phyloP scores from a whole-genome alignment of 2,329 filamentous ascomycete species.

The Ophiosphaerella narmari region DNA sequence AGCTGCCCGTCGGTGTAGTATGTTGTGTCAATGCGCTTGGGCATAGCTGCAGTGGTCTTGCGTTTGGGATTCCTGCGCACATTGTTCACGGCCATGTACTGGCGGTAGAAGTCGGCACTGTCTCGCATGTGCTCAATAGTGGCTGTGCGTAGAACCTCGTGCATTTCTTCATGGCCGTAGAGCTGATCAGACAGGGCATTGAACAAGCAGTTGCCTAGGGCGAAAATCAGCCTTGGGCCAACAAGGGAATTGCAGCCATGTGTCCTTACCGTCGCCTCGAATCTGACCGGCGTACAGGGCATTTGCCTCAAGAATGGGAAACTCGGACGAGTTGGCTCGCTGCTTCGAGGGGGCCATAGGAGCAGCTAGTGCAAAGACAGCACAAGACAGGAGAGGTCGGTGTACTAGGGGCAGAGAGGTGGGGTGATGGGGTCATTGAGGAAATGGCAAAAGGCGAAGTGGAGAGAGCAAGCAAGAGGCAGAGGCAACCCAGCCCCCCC shows the following conservation, averaged over 20 bases:
- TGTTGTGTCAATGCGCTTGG: conserved; percentile 51
- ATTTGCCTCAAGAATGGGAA: conserved; percentile 60
- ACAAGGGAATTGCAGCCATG: conserved; percentile 8
- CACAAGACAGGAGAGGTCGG: conserved; percentile 39
- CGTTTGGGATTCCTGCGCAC: conserved; percentile 62
- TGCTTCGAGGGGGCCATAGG: conserved; percentile 40
- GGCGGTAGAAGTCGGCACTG: conserved; percentile 65
- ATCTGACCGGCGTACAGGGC: conserved; percentile 65
- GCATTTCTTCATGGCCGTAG: conserved; percentile 63
- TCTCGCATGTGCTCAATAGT: conserved; percentile 67
- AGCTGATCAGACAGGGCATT: conserved; percentile 70
- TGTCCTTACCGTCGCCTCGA: conserved; percentile 64
- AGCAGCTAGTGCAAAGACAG: conserved; percentile 18
- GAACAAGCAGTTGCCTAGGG: conserved; percentile 70
- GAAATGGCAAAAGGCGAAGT: conserved; percentile 14
- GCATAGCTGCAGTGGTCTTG: conserved; percentile 55
- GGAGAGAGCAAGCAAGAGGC: conserved; percentile 9
- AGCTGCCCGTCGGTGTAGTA: conserved; percentile 59
- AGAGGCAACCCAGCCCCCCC: conserved; percentile 28
- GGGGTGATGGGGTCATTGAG: conserved; percentile 33
- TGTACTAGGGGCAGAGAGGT: conserved; percentile 30
- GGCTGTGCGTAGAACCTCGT: conserved; percentile 61
- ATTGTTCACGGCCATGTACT: conserved; percentile 62
- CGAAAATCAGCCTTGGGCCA: conserved; percentile 21
- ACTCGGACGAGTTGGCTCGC: conserved; percentile 49